Base-by-base conservation (phyloP, 371 early-diverging fungal species). In the Parasitella parasitica region DNA sequence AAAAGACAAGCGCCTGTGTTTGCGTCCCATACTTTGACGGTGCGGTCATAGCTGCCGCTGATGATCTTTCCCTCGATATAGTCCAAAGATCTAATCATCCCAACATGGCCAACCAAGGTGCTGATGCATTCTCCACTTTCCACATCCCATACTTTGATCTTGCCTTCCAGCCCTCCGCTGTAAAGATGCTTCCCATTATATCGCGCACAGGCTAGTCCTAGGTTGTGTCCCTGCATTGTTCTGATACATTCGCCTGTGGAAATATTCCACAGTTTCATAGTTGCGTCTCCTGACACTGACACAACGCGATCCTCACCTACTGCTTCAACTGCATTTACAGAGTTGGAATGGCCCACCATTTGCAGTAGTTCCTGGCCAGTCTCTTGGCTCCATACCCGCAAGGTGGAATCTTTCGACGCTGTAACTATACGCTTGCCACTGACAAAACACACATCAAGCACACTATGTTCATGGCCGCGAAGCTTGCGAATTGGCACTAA, bases 131-230 rank as follows among this genome's bases (percentile, higher is more conserved):
- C 76, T 6, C 96, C 97, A 4, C 94, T 89, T 7, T 87, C 76
- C 1, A 91, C 86, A 63, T 95, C 88, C 99, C 99, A 99, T 13
- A 98, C 73, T 62, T 89, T 87, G 58, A 99, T 92, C 27, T 94
- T 88, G 65, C 90, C 87, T 71, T 99, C 99, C 69, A 94, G 87
- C 12, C 95, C 94, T 4, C 98, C 98, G 4, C 94, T 94, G 0
- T 94, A 91, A 24, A 97, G 89, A 8, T 81, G 78, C 36, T 83
- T 82, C 28, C 94, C 94, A 63, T 94, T 90, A 70, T 85, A 97
- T 64, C 95, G 95, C 41, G 95, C 91, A 64, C 94, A 96, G 0
- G 98, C 94, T 4, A 99, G 73, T 0, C 98, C 98, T n/a, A 94
- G 86, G 20, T 76, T 66, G 59, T 93, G 91, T 6, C 90, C 91